Percentiles rank a stretch among this genome's conserved stretches.
These are phyloP conservation scores for Mallotus nudiflorus DNA, from an alignment of 345 rosid genomes.

Conservation along the genomic window DNA sequence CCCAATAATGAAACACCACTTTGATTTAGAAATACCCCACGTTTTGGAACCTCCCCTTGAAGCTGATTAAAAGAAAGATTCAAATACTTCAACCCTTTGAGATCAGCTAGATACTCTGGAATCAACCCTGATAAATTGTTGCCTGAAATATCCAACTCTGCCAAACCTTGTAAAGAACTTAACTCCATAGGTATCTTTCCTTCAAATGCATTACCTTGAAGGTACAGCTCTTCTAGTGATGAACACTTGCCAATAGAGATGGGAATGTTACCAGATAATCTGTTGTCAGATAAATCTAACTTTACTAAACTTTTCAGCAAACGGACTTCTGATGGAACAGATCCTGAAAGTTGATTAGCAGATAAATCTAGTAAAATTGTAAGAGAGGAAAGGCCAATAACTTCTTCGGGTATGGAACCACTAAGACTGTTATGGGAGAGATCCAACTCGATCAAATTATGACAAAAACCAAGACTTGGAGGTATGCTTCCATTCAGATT, in stretches of 20 bases:
- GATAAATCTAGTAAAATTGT: neutral
- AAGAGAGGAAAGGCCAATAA: conserved; percentile 1
- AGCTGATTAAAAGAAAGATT: conserved; percentile 13
- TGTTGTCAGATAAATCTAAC: neutral
- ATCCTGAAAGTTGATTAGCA: conserved; percentile 1
- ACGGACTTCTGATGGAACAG: conserved; percentile 2
- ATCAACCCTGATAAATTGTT: conserved; percentile 11
- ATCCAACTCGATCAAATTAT: neutral
- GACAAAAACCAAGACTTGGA: neutral
- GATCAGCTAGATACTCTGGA: neutral
- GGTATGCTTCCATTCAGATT: conserved; percentile 19
- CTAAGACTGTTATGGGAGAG: conserved; percentile 5
- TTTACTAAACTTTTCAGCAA: neutral
- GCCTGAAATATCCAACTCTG: neutral
- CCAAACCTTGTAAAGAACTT: neutral
- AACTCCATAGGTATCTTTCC: conserved; percentile 5
- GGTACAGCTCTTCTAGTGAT: neutral
- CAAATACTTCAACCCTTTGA: neutral
- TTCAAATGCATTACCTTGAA: conserved; percentile 2
- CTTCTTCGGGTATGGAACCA: conserved; percentile 6
- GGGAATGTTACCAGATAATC: conserved; percentile 15
- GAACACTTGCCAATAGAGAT: neutral
- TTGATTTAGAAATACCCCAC: conserved; percentile 15
- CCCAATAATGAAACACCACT: conserved; percentile 4
- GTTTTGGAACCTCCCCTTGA: conserved; percentile 10